Evolutionary conservation across 2,329 filamentous ascomycete genomes (phyloP), one percentile per base, ranked within the genome.

Genomic region (Arthrobotrys sphaeroides): DNA sequence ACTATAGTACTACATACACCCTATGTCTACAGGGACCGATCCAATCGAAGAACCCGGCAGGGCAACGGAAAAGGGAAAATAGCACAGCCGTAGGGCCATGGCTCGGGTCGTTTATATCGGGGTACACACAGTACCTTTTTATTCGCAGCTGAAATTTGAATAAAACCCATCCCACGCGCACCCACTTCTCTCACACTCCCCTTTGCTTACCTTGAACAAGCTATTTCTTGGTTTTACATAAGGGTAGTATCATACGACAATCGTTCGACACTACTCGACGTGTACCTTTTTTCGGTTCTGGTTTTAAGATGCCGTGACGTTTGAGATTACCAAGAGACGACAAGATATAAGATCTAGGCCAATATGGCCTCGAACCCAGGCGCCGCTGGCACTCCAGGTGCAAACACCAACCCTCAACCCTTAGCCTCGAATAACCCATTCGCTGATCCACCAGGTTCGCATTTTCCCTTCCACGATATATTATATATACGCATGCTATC

Each of bases 311-410:
- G 16, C 28, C 28, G 22, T 18, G 47, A 10, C 28, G 26, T 38
- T 55, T 24, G 18, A 38, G 13, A 55, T 9, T 38, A 55, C 51
- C 31, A 55, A 55, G 51, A 22, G 22, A 2, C 31, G 51, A 38
- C 28, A 24, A 38, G 51, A 5, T 33, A 5, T 33, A 53, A 33
- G 2, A 53, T 22, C 31, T 55, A 53, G 47, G 57, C 57, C 59
- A 24, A 51, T 16, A 75, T 75, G 72, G 72, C 72, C 57, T 75
- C 72, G 55, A 75, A 64, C 45, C 64, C 72, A 22, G 49, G 38
- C 42, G 10, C 57, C 1, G 28, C 51, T 4, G 45, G 64, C 45
- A 49, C 45, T 31, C 40, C 64, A 59, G 62, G 55, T 59, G 24
- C 62, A 31, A 64, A 38, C 47, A n/a, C n/a, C 31, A 65, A 64